Conservation (phyloP, 371 early-diverging fungal genomes). For the Thermomucor indicae-seudaticae region DNA sequence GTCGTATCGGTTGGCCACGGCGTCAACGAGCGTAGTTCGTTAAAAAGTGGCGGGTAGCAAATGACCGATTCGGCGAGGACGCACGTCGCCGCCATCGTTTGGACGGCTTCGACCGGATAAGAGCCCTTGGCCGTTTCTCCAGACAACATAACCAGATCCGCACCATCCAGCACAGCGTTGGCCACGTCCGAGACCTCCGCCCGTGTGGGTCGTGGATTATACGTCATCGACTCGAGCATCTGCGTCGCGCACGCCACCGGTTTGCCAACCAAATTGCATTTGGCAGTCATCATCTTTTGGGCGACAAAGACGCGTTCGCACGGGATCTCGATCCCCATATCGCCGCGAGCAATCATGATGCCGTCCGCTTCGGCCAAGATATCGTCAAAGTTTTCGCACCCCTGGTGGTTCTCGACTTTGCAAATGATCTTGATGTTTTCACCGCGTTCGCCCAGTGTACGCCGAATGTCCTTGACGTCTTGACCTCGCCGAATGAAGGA, state of each 20-base stretch:
- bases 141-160: conserved; percentile 96
- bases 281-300: conserved; percentile 95
- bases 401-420: conserved; percentile 93
- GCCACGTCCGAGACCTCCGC: conserved; percentile 99
- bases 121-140: conserved; percentile 94
- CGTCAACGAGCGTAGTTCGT: conserved; percentile 75
- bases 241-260: conserved; percentile 97
- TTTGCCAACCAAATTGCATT: conserved; percentile 90
- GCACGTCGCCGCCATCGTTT: conserved; percentile 70
- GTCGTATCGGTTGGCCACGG: conserved; percentile 73
- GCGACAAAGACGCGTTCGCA: conserved; percentile 84
- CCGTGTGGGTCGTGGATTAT: conserved; percentile 92
- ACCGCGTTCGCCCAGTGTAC: conserved; percentile 70
- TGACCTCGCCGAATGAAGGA: conserved; percentile 90
- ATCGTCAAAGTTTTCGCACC: conserved; percentile 90
- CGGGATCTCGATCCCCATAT: conserved; percentile 95
- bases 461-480: conserved; percentile 84
- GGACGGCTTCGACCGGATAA: conserved; percentile 74
- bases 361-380: conserved; percentile 94
- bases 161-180: conserved; percentile 93
- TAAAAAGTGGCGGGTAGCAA: conserved; percentile 71
- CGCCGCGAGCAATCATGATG: conserved; percentile 98
- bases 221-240: conserved; percentile 98
- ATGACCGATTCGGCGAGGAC: conserved; percentile 69
- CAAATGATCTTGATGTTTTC: conserved; percentile 87